Evolutionary conservation across 257 asterid genomes (phyloP).

Genomic region (Primulina eburnea): DNA sequence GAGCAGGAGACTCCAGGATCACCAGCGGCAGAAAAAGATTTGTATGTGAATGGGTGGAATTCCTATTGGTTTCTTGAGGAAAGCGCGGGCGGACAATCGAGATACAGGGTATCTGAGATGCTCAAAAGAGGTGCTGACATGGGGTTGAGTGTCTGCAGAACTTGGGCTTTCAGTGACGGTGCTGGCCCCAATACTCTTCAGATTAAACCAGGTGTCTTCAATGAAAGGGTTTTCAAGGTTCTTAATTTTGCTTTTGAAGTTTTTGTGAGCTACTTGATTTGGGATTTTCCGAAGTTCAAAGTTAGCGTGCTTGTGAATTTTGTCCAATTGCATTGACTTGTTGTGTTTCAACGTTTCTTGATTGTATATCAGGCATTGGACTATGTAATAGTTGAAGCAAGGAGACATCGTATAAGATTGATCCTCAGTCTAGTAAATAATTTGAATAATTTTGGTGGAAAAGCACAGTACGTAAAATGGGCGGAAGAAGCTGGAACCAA

Average conservation of each 20-base stretch:
- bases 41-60: conserved; percentile 61
- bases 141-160: conserved; percentile 57
- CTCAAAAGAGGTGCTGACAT: conserved; percentile 41
- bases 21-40: conserved; percentile 2
- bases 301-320: too few species aligned
- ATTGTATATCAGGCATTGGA: conserved; percentile 42
- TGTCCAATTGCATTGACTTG: not conserved
- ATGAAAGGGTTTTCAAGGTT: conserved; percentile 49
- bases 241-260: not conserved
- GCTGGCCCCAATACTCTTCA: conserved; percentile 42
- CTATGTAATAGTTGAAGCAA: conserved; percentile 52
- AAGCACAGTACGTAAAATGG: conserved; percentile 55
- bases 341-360: not conserved
- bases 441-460: conserved; percentile 55
- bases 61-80: conserved; percentile 64
- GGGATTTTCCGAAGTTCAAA: not conserved
- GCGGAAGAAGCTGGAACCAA: conserved; percentile 47
- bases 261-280: conserved; percentile 1
- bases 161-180: conserved; percentile 68
- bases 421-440: conserved; percentile 56
- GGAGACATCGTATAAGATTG: conserved; percentile 45
- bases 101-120: conserved; percentile 50
- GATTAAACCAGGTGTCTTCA: conserved; percentile 40
- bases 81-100: conserved; percentile 32
- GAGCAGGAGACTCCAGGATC: not conserved